A percentile compares a stretch with the other conserved stretches of the same genome.
These are phyloP conservation scores for Protea cynaroides DNA, from an alignment of 164 flowering plant genomes.

Conservation along the genomic window DNA sequence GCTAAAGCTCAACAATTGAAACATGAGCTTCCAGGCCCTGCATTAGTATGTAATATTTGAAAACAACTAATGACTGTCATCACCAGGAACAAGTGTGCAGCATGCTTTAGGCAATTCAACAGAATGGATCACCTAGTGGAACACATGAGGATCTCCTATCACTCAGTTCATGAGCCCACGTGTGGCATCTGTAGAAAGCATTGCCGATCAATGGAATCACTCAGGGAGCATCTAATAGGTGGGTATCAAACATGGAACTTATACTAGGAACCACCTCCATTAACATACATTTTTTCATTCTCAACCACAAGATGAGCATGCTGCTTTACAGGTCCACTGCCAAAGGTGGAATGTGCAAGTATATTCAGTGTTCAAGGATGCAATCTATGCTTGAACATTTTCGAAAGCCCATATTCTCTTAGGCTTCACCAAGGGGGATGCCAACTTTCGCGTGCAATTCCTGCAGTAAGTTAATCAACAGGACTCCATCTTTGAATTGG, in stretches of 20 bases:
- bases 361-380: conserved; percentile 66
- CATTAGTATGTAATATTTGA: background rate
- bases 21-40: too few species aligned
- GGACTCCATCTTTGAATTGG: background rate
- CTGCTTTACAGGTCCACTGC: conserved; percentile 59
- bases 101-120: conserved; percentile 87
- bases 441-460: conserved; percentile 38
- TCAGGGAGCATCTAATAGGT: conserved; percentile 91
- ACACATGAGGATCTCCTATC: conserved; percentile 78
- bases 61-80: background rate
- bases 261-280: background rate
- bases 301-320: background rate
- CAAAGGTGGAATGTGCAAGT: conserved; percentile 76
- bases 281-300: background rate
- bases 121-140: conserved; percentile 85
- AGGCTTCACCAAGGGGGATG: conserved; percentile 53
- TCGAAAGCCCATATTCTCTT: conserved; percentile 51
- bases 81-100: conserved; percentile 87
- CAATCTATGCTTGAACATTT: conserved; percentile 55
- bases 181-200: conserved; percentile 85
- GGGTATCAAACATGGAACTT: background rate
- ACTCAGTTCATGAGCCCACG: conserved; percentile 84
- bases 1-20: too few species aligned
- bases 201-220: conserved; percentile 80
- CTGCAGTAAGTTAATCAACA: conserved; percentile 20